These are phyloP conservation scores for Ceratocystis diversiconidia DNA, from an alignment of 2,329 filamentous ascomycete species.

Conservation along the genomic window DNA sequence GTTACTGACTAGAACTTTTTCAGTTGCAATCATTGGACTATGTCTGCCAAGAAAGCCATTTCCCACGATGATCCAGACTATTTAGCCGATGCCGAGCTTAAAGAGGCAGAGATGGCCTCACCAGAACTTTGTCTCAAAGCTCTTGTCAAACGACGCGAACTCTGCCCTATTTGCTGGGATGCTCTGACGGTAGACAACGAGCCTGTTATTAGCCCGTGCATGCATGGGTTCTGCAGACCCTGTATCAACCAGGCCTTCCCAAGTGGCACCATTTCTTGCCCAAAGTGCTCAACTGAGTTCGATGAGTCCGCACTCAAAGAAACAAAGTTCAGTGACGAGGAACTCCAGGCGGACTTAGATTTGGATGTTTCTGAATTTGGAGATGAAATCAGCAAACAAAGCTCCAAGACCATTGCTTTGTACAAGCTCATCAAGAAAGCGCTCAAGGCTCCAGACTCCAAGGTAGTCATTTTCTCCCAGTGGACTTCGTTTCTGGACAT, in stretches of 20 bases:
- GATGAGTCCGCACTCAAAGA: slow-evolving; percentile 35
- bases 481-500: slow-evolving; percentile 64
- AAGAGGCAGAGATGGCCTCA: not conserved
- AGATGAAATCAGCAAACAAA: slow-evolving; percentile 48
- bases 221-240: slow-evolving; percentile 59
- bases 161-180: slow-evolving; percentile 73
- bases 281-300: slow-evolving; percentile 64
- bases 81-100: not conserved
- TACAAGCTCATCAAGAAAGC: slow-evolving; percentile 61
- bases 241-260: slow-evolving; percentile 51
- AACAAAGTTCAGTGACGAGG: slow-evolving; percentile 20
- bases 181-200: slow-evolving; percentile 37
- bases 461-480: slow-evolving; percentile 62
- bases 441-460: slow-evolving; percentile 47
- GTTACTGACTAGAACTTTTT: not conserved
- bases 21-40: slow-evolving; percentile 72
- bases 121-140: slow-evolving; percentile 4
- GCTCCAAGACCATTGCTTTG: slow-evolving; percentile 70
- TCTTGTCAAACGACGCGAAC: slow-evolving; percentile 45
- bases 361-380: slow-evolving; percentile 33
- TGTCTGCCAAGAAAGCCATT: slow-evolving; percentile 57
- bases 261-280: slow-evolving; percentile 65
- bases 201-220: slow-evolving; percentile 74
- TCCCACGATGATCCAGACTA: slow-evolving; percentile 23
- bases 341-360: slow-evolving; percentile 45